Evolutionary conservation across 495 filamentous ascomycete species (phyloP), one percentile per base, ranked within the genome.

Genomic region (Echria macrotheca): DNA sequence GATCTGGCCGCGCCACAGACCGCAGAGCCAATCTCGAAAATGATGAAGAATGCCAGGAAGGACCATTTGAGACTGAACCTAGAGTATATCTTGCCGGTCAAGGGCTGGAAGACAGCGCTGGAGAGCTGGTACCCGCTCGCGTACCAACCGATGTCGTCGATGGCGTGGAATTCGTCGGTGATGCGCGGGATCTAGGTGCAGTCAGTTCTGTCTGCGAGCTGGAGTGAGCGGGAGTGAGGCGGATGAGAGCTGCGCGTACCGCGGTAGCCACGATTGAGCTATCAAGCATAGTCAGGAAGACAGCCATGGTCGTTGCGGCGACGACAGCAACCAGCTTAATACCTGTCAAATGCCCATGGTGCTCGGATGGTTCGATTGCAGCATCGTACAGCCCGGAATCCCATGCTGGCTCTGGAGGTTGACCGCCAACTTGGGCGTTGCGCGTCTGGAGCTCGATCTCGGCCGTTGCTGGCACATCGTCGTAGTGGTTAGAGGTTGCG

Each of bases 111-210:
- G 18, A 68, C 65, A 10, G 72, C 69, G 33, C 65, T 67, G 10
- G 76, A 72, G 4, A 83, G 60, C 21, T 79, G 63, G 55, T 82
- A 82, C 9, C 67, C 61, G 41, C 59, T 69, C 0, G 65, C 69
- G 47, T 81, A 81, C 77, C 76, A 81, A 2, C 58, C 63, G 8
- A 80, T 65, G 45, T 80, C 76, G 0, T 48, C 28, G 2, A 78
- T 59, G 1, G 65, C 70, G 28, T 69, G 39, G 54, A 79, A 77
- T 2, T 73, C 69, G 41, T 65, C 60, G 1, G 73, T 74, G 32
- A 79, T 77, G 5, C 56, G 58, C 0, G 75, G 75, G 23, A 76
- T 67, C 58, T 70, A 15, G 29, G 3, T 19, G 22, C 7, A 1
- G 21, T 53, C 14, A 42, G 40, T 12, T 24, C 12, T 18, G 1